Evolutionary conservation across 768 basidiomycete species (phyloP).

Genomic region (Phallus indusiatus): DNA sequence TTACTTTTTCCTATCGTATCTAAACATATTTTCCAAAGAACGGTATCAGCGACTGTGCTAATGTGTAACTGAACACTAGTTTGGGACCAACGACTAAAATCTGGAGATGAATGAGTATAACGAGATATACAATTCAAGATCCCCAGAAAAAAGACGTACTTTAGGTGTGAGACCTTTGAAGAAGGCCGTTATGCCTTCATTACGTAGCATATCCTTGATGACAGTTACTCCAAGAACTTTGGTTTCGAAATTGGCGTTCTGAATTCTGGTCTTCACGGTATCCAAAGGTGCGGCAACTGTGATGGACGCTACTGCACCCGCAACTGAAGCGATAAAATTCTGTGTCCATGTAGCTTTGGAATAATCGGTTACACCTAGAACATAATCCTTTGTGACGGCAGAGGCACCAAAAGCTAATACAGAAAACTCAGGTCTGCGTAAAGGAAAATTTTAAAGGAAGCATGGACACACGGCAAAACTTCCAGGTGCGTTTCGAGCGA

Average conservation of each 20-base stretch:
- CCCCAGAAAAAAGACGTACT: constrained; percentile 39
- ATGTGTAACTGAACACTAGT: constrained; percentile 95
- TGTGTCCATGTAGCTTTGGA: constrained; percentile 93
- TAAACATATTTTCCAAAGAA: constrained; percentile 80
- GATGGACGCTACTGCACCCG: constrained; percentile 91
- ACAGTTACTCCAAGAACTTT: constrained; percentile 76
- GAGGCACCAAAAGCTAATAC: constrained; percentile 89
- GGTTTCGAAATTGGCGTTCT: constrained; percentile 93
- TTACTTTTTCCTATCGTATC: constrained; percentile 4
- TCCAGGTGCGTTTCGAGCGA: constrained; percentile 95
- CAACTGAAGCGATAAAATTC: constrained; percentile 93
- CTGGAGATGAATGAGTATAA: constrained; percentile 28
- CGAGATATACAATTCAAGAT: neutral
- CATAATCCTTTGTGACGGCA: constrained; percentile 87
- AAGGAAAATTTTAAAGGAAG: neutral
- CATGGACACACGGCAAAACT: constrained; percentile 70
- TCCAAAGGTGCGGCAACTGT: constrained; percentile 95
- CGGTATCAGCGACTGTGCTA: constrained; percentile 93
- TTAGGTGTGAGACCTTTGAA: constrained; percentile 98
- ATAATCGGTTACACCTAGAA: constrained; percentile 83
- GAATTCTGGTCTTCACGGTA: constrained; percentile 93
- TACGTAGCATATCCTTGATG: constrained; percentile 73
- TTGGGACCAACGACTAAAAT: constrained; percentile 96
- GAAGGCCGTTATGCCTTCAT: constrained; percentile 77
- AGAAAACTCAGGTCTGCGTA: neutral